phyloP scores from a whole-genome alignment of 2,329 filamentous ascomycete species.

The Calonectria pteridis region DNA sequence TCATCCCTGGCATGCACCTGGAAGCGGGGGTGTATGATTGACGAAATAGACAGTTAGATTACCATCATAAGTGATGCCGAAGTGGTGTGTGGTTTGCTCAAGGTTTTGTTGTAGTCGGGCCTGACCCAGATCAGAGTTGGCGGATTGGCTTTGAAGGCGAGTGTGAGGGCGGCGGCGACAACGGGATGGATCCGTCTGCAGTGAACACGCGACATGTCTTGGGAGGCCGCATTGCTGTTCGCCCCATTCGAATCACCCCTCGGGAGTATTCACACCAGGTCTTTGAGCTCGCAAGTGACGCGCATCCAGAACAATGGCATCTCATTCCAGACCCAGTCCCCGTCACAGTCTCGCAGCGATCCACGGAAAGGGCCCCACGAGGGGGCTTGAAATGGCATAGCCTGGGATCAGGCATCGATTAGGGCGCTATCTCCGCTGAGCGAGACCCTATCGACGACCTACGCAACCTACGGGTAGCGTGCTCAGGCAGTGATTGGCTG shows the following conservation, averaged over 20 bases:
- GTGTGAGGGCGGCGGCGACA: not conserved
- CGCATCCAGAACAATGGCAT: conserved; percentile 12
- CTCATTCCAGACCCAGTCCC: conserved; percentile 11
- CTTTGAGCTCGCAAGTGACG: conserved; percentile 2
- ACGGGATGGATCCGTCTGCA: not conserved
- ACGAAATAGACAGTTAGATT: not conserved
- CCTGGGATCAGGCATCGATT: conserved; percentile 34
- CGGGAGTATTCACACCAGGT: not conserved
- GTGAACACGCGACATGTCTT: conserved; percentile 7
- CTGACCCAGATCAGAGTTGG: not conserved
- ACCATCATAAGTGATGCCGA: not conserved
- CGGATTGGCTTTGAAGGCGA: not conserved
- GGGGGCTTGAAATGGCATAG: conserved; percentile 23
- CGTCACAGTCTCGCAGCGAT: conserved; percentile 13
- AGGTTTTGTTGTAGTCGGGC: conserved; percentile 6
- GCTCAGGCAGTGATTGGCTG: conserved; percentile 29
- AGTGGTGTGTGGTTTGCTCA: not conserved
- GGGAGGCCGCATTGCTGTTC: not conserved
- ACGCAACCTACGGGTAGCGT: not conserved
- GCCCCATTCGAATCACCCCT: not conserved
- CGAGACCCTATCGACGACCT: conserved; percentile 14
- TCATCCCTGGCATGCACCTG: conserved; percentile 2
- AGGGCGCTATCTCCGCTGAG: conserved; percentile 3
- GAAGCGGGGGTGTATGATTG: not conserved
- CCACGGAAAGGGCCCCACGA: conserved; percentile 14